A percentile compares a stretch with the other conserved stretches of the same genome.
Conservation (phyloP, 1,284 basidiomycete genomes). For the Afroboletus lepidellus region DNA sequence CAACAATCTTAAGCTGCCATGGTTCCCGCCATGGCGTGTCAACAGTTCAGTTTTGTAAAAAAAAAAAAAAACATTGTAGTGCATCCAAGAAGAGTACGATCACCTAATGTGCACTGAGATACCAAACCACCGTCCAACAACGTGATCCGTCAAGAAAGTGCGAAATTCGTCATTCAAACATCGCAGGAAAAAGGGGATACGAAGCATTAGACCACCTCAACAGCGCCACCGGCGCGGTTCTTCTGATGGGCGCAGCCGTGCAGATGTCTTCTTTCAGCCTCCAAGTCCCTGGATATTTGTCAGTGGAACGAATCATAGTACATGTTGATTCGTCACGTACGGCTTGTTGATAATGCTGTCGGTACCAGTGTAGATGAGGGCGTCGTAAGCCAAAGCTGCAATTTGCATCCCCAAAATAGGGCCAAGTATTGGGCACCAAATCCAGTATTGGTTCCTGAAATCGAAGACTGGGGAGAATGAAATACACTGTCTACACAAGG, state of each 20-base stretch:
- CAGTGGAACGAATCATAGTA: not conserved
- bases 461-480: slow-evolving; percentile 39
- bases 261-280: slow-evolving; percentile 17
- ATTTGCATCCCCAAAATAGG: slow-evolving; percentile 55
- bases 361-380: slow-evolving; percentile 49
- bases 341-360: slow-evolving; percentile 55
- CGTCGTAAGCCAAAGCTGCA: slow-evolving; percentile 54
- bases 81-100: not conserved
- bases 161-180: not conserved
- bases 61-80: not conserved
- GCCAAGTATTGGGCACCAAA: slow-evolving; percentile 68
- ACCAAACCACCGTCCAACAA: not conserved
- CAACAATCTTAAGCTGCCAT: not conserved
- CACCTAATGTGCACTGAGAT: not conserved
- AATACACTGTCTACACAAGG: not conserved
- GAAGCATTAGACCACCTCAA: slow-evolving; percentile 27
- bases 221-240: not conserved
- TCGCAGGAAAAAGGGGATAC: not conserved
- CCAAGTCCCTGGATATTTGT: slow-evolving; percentile 11
- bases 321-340: slow-evolving; percentile 32
- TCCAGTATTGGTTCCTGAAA: slow-evolving; percentile 66
- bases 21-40: not conserved
- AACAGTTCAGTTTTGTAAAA: not conserved
- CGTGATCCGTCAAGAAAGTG: not conserved
- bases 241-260: slow-evolving; percentile 9